Percentiles rank a stretch among this genome's conserved stretches.
Evolutionary conservation across 2,329 filamentous ascomycete species (phyloP).

Genomic region (Gnomoniopsis smithogilvyi): DNA sequence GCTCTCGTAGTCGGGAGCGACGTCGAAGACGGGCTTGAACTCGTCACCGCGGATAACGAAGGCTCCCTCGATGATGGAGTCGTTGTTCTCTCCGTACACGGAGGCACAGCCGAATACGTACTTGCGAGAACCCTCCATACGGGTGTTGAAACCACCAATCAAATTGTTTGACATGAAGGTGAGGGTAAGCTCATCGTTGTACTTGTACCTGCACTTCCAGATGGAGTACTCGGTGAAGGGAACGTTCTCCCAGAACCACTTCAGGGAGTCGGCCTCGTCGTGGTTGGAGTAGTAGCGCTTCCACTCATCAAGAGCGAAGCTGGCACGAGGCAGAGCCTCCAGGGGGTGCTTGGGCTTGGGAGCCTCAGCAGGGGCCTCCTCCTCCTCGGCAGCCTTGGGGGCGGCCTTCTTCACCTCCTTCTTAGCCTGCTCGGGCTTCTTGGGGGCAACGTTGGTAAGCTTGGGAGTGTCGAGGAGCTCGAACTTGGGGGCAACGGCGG

Average conservation of each 20-base stretch:
- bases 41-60: conserved; percentile 96
- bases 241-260: conserved; percentile 98
- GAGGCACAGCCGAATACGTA: conserved; percentile 90
- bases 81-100: conserved; percentile 85
- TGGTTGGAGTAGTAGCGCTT: conserved; percentile 99
- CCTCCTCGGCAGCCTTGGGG: conserved; percentile 39
- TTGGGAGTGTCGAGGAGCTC: conserved; percentile 81
- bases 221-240: conserved; percentile 94
- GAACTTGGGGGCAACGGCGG: conserved; percentile 71
- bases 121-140: conserved; percentile 97
- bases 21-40: conserved; percentile 81
- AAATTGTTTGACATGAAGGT: conserved; percentile 99
- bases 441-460: conserved; percentile 64
- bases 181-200: conserved; percentile 95
- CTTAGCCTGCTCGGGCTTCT: conserved; percentile 75
- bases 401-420: conserved; percentile 46
- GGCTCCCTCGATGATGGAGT: conserved; percentile 87
- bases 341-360: conserved; percentile 98
- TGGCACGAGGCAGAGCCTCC: conserved; percentile 75
- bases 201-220: conserved; percentile 96
- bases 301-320: conserved; percentile 89
- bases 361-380: conserved; percentile 48
- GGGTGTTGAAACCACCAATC: conserved; percentile 95
- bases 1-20: conserved; percentile 95
- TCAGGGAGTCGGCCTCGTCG: conserved; percentile 79